These are phyloP conservation scores for Helicocarpus griseus DNA, from an alignment of 2,329 filamentous ascomycete species.

Conservation along the genomic window DNA sequence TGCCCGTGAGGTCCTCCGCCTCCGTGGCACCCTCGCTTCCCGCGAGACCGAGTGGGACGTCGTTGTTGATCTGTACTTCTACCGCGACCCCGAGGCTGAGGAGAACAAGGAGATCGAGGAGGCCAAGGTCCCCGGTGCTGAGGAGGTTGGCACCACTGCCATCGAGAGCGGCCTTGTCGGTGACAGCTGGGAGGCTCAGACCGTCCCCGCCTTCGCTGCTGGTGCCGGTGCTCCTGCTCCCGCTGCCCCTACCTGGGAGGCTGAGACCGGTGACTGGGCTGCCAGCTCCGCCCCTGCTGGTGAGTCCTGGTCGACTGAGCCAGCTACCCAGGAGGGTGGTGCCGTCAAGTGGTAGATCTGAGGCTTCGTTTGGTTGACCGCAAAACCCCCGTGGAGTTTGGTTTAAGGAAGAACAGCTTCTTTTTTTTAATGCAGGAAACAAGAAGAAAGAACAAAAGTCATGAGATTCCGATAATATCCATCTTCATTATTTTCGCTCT, in stretches of 20 bases:
- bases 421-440: background rate
- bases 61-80: slow-evolving; percentile 99
- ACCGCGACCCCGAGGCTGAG: slow-evolving; percentile 99
- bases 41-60: slow-evolving; percentile 97
- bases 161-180: slow-evolving; percentile 68
- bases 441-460: background rate
- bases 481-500: background rate
- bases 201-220: slow-evolving; percentile 52
- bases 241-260: slow-evolving; percentile 53
- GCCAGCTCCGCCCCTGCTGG: slow-evolving; percentile 35
- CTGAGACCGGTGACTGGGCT: slow-evolving; percentile 46
- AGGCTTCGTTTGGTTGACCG: background rate
- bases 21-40: slow-evolving; percentile 91
- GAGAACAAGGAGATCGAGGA: slow-evolving; percentile 94
- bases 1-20: slow-evolving; percentile 97
- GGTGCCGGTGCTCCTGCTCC: slow-evolving; percentile 58
- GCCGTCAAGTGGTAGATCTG: slow-evolving; percentile 33
- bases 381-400: background rate
- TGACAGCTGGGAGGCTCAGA: slow-evolving; percentile 75
- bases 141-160: slow-evolving; percentile 71
- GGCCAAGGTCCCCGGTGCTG: slow-evolving; percentile 69
- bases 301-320: slow-evolving; percentile 17
- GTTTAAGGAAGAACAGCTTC: background rate
- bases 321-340: slow-evolving; percentile 30
- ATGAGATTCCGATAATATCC: background rate